These are phyloP conservation scores for Tetraselmis chui DNA, from an alignment of 139 green algal genomes.

Conservation along the genomic window DNA sequence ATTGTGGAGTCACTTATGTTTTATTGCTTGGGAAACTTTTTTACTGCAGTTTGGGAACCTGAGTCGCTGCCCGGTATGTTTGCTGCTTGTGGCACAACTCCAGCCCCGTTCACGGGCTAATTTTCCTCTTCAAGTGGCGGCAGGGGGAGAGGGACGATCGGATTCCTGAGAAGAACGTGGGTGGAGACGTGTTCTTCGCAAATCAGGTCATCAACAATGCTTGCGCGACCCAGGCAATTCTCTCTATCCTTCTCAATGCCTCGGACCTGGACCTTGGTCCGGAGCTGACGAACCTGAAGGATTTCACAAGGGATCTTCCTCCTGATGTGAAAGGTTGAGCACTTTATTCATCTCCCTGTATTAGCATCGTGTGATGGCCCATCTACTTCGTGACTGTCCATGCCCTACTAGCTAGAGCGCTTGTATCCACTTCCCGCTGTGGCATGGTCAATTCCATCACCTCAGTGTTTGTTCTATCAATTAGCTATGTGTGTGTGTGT, in stretches of 20 bases:
- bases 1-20: too few species aligned
- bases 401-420: too few species aligned
- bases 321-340: constrained; percentile 54
- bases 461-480: too few species aligned
- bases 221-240: constrained; percentile 91
- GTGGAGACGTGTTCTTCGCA: constrained; percentile 83
- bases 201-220: constrained; percentile 94
- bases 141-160: constrained; percentile 62
- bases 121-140: constrained; percentile 98
- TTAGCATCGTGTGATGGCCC: background rate
- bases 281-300: constrained; percentile 63
- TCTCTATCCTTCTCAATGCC: constrained; percentile 89
- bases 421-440: too few species aligned
- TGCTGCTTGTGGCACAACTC: too few species aligned
- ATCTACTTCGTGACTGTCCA: background rate
- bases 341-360: too few species aligned
- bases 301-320: constrained; percentile 83
- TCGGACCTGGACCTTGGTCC: constrained; percentile 52
- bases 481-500: constrained; percentile 1
- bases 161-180: constrained; percentile 30
- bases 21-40: too few species aligned
- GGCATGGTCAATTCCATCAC: too few species aligned
- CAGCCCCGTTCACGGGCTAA: constrained; percentile 90
- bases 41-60: too few species aligned
- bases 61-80: too few species aligned